Conservation (phyloP, 352 stramenopile genomes). For the Globisporangium takayamanum region DNA sequence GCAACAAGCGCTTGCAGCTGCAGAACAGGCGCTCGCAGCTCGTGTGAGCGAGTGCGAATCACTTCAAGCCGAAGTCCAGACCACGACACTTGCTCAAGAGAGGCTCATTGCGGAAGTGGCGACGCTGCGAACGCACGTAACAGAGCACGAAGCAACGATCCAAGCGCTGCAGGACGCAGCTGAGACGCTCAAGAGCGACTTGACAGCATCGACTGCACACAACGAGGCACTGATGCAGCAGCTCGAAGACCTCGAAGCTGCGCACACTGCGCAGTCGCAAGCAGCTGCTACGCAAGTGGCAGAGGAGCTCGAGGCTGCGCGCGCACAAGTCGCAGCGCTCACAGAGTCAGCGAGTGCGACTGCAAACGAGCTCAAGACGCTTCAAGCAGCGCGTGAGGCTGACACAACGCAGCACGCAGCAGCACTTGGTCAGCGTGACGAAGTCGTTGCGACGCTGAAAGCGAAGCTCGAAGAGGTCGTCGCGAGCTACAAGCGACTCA, state of each 20-base stretch:
- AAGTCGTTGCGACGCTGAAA: constrained; percentile 47
- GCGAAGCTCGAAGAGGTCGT: constrained; percentile 59
- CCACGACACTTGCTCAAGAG: neutral
- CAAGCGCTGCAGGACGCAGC: neutral
- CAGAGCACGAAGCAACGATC: neutral
- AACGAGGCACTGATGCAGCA: neutral
- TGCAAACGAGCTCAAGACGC: constrained; percentile 13
- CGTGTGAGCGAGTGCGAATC: neutral
- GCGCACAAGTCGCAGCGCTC: constrained; percentile 20
- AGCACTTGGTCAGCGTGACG: constrained; percentile 25
- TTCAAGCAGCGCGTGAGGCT: constrained; percentile 9
- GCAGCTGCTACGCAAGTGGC: constrained; percentile 6
- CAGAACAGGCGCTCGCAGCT: neutral
- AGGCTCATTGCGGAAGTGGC: neutral
- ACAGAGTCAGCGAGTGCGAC: constrained; percentile 6
- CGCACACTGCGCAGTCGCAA: constrained; percentile 16
- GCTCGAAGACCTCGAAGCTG: constrained; percentile 9
- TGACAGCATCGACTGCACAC: neutral
- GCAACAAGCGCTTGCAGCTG: neutral
- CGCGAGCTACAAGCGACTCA: constrained; percentile 50
- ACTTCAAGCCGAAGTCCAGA: neutral
- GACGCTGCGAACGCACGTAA: neutral
- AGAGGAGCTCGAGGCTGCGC: constrained; percentile 16
- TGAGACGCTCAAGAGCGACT: neutral
- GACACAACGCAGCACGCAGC: neutral